Evolutionary conservation across 2,329 filamentous ascomycete species (phyloP).

Genomic region (Dothistroma pini): DNA sequence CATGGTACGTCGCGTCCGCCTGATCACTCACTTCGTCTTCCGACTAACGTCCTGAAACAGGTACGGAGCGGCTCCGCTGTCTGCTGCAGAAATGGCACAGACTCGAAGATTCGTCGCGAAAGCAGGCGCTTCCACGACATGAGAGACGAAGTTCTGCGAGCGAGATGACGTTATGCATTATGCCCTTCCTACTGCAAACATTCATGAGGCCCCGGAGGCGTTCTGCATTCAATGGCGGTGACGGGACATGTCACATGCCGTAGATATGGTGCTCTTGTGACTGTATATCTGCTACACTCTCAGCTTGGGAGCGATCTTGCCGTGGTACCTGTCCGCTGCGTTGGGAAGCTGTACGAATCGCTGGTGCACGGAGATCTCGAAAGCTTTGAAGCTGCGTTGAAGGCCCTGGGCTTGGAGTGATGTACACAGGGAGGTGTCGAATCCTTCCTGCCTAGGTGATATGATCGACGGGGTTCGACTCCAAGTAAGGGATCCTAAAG

Average conservation of each 20-base stretch:
- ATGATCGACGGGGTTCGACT: too few species aligned
- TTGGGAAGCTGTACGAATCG: neutral
- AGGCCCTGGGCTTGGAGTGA: neutral
- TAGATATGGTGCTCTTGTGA: neutral
- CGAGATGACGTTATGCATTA: constrained; percentile 6
- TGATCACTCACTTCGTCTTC: constrained; percentile 4
- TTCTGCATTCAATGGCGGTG: neutral
- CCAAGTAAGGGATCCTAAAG: too few species aligned
- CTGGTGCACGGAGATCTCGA: constrained; percentile 3
- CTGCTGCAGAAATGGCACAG: constrained; percentile 26
- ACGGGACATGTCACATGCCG: constrained; percentile 2
- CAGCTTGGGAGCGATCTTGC: neutral
- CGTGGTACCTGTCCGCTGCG: neutral
- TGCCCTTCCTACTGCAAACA: constrained; percentile 5
- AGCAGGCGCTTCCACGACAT: constrained; percentile 15
- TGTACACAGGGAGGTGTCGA: neutral
- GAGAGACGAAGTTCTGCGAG: neutral
- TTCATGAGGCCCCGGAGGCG: neutral
- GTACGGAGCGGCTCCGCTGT: constrained; percentile 34
- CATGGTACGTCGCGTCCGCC: constrained; percentile 54
- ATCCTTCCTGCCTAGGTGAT: neutral
- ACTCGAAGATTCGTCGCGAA: constrained; percentile 26
- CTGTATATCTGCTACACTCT: neutral
- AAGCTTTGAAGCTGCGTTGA: neutral
- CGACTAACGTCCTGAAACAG: constrained; percentile 23